These are phyloP conservation scores for Epichloe uncinata DNA, from an alignment of 2,329 filamentous ascomycete genomes.

Conservation along the genomic window DNA sequence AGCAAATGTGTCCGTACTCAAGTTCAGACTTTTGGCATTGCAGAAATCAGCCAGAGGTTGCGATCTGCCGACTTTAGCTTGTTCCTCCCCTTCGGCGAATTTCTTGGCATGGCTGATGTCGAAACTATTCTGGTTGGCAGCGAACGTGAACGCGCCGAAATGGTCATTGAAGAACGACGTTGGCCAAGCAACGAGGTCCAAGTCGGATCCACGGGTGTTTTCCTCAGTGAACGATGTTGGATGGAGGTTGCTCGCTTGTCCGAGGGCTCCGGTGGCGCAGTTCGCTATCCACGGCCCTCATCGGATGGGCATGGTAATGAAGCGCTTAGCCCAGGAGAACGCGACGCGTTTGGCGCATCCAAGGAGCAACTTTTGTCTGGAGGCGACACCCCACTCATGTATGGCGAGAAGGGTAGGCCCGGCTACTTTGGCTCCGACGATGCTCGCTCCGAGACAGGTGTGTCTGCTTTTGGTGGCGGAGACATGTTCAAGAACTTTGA, in stretches of 20 bases:
- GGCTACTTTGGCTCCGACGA: constrained; percentile 81
- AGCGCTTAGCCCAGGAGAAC: constrained; percentile 42
- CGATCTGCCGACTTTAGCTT: constrained; percentile 90
- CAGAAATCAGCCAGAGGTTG: constrained; percentile 88
- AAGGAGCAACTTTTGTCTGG: constrained; percentile 45
- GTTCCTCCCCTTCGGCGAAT: constrained; percentile 92
- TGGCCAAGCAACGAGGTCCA: constrained; percentile 89
- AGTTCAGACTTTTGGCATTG: constrained; percentile 89
- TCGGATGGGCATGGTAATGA: constrained; percentile 55
- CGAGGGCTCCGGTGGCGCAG: constrained; percentile 43
- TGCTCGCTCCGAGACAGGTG: constrained; percentile 78
- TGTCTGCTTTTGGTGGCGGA: constrained; percentile 77
- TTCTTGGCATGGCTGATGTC: constrained; percentile 74
- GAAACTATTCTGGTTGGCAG: constrained; percentile 81
- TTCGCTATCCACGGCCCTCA: constrained; percentile 26
- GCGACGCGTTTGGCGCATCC: constrained; percentile 47
- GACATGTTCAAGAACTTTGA: constrained; percentile 99
- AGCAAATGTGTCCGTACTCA: constrained; percentile 96
- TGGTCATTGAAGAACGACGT: constrained; percentile 79
- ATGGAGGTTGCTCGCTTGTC: constrained; percentile 69
- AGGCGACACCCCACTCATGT: constrained; percentile 45
- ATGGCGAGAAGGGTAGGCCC: constrained; percentile 60
- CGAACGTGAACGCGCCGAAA: constrained; percentile 81
- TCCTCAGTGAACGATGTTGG: constrained; percentile 93
- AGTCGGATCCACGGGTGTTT: constrained; percentile 84